Evolutionary conservation across 2,329 filamentous ascomycete species (phyloP), one percentile per base, ranked within the genome.

Genomic region (Penicillium vulpinum): DNA sequence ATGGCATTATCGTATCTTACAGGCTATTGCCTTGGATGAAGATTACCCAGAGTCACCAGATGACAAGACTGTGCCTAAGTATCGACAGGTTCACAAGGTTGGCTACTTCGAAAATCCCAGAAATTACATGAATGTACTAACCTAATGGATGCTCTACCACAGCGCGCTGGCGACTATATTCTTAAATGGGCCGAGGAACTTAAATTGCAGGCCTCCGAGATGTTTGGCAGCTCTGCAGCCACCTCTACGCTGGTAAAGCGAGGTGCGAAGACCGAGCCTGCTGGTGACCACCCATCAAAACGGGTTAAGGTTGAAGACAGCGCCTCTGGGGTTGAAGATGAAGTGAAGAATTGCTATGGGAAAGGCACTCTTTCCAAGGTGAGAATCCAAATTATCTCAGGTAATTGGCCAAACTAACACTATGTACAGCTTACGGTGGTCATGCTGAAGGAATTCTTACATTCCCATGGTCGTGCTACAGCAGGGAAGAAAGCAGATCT

Each of bases 1-100:
- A 76, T 99, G 93, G 92, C 94, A 97, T 77, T 99, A 97, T 79
- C 88, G 86, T 60, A 96, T 99, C 44, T 79, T 99, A 0, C 94
- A 99, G 75, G 89, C 90, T 7, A 82, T 97, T 56, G 94, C 94
- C 0, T 81, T 99, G 0, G 92, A 96, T 35, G 94, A 99, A 71
- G 92, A 97, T 63, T 78, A 96, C 1, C 92, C 92, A 0, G 88
- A 89, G 21, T 76, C 82, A 44, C 80, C 84, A 2, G 83, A 88
- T 48, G 94, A 99, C 70, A 87, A 89, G 62, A 97, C 94, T 0
- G 72, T 90, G 15, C 94, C 94, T 1, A 91, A 89, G 66, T 92
- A 88, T 74, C 88, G 85, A 64, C 91, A 95, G 63, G 97, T 99
- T 54, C 85, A 92, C 72, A 97, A 95, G 69, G 77, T 78, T 67